Base-by-base conservation (phyloP, 306 rosid species). In the Prunus mume region DNA sequence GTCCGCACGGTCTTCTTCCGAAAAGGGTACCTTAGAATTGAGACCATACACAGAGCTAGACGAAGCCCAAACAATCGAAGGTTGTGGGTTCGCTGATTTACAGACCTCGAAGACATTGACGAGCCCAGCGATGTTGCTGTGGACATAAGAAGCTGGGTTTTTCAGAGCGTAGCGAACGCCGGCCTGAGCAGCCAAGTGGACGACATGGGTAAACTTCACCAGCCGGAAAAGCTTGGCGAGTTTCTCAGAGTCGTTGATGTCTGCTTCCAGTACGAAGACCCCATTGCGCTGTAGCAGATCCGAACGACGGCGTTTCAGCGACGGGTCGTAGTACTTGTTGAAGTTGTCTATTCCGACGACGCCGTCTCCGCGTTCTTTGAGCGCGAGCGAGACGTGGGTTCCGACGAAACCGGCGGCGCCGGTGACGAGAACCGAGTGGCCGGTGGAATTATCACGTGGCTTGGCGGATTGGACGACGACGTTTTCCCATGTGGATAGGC, bases 121-220 rank as follows among this genome's bases (percentile, higher is more conserved):
- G 69, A 93, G 92, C 0, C 90, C 98, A 5, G 98, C 98, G 58
- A 93, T 89, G 77, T 93, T 93, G 87, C 98, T 93, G 80, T 93
- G 96, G 5, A 93, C 91, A 10, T 93, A 93, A 0, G 98, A 93
- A 1, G 85, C 75, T 0, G 98, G 98, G 24, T 93, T 93, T 79
- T 89, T 93, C 98, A 93, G 89, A 38, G 98, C 98, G 76, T 93
- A 93, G 4, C 98, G 71, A 1, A 93, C 98, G 0, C 98, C 98
- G 27, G 98, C 98, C 22, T 93, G 98, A 1, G 98, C 98, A 6
- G 98, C 98, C 9, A 93, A 78, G 74, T 93, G 98, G 93, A 93
- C 86, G 1, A 91, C 97, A 74, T 93, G 98, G 0, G 95, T 88
- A 73, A 93, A 89, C 3, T 86, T 90, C 3, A 93, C 97, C 18